These are phyloP conservation scores for Fibroporia radiculosa DNA, from an alignment of 768 basidiomycete species.

Conservation along the genomic window DNA sequence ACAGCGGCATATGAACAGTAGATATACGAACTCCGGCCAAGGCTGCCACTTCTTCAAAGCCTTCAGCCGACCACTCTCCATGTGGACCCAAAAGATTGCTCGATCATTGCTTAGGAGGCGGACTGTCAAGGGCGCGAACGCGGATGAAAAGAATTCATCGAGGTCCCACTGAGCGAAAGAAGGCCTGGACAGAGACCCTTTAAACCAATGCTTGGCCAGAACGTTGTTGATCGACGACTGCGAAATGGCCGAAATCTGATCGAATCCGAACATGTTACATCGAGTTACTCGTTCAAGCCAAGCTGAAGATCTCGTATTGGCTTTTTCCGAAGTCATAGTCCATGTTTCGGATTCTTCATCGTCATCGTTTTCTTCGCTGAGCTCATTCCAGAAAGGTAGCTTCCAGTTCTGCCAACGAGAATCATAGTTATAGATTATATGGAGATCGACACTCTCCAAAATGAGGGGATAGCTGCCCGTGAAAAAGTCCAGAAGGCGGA, in stretches of 20 bases:
- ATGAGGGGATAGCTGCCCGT: conserved; percentile 17
- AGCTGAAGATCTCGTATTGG: not conserved
- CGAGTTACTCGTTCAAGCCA: conserved; percentile 11
- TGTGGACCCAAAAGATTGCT: conserved; percentile 16
- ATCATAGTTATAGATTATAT: conserved; percentile 18
- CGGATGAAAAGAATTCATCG: conserved; percentile 13
- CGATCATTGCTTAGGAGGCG: conserved; percentile 14
- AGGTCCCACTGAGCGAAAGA: conserved; percentile 9
- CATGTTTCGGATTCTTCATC: not conserved
- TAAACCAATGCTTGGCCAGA: conserved; percentile 8
- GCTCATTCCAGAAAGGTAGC: too few species aligned
- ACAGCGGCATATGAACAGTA: too few species aligned
- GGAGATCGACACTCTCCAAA: conserved; percentile 11
- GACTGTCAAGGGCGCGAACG: conserved; percentile 15
- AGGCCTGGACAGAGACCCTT: not conserved
- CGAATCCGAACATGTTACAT: conserved; percentile 17
- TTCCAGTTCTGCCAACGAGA: not conserved
- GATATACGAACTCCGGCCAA: conserved; percentile 1
- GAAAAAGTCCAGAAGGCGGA: conserved; percentile 1
- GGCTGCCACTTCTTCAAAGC: conserved; percentile 1
- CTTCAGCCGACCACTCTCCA: conserved; percentile 11
- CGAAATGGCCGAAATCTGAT: conserved; percentile 18
- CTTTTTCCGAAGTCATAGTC: not conserved
- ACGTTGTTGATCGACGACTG: conserved; percentile 19
- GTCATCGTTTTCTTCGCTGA: too few species aligned